Evolutionary conservation across 306 rosid species (phyloP).

Genomic region (Mimosa bimucronata): DNA sequence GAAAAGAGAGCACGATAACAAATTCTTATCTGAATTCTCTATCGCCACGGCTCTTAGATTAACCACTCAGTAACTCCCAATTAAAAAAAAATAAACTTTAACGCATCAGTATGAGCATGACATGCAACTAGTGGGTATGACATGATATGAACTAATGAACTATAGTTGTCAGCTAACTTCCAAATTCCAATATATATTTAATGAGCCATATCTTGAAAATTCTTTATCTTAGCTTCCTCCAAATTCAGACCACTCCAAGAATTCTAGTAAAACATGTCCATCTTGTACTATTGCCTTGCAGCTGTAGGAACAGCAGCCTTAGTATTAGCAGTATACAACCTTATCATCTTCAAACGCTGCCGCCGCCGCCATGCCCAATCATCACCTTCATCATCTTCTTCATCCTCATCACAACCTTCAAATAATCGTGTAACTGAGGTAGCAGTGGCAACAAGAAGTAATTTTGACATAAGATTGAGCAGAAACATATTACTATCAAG

Average conservation of each 20-base stretch:
- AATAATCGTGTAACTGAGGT: background rate
- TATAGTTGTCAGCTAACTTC: background rate
- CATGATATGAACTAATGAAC: background rate
- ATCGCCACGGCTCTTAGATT: conserved; percentile 50
- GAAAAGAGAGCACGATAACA: background rate
- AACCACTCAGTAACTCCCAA: conserved; percentile 22
- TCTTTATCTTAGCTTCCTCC: conserved; percentile 6
- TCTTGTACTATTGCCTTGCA: conserved; percentile 73
- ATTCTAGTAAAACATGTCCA: conserved; percentile 44
- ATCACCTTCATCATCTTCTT: background rate
- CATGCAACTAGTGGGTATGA: conserved; percentile 10
- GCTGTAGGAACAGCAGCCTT: conserved; percentile 65
- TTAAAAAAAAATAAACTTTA: background rate
- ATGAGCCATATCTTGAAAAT: conserved; percentile 37
- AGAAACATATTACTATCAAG: conserved; percentile 51
- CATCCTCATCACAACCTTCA: background rate
- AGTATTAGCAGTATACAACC: conserved; percentile 67
- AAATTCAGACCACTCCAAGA: background rate
- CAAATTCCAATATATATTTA: conserved; percentile 12
- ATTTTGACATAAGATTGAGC: conserved; percentile 34
- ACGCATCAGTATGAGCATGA: background rate
- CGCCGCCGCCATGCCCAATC: conserved; percentile 28
- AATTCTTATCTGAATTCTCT: conserved; percentile 2
- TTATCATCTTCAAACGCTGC: conserved; percentile 61
- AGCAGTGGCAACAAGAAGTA: conserved; percentile 21